phyloP scores from a whole-genome alignment of 2,329 filamentous ascomycete genomes.

The Aspergillus fumigatiaffinis region DNA sequence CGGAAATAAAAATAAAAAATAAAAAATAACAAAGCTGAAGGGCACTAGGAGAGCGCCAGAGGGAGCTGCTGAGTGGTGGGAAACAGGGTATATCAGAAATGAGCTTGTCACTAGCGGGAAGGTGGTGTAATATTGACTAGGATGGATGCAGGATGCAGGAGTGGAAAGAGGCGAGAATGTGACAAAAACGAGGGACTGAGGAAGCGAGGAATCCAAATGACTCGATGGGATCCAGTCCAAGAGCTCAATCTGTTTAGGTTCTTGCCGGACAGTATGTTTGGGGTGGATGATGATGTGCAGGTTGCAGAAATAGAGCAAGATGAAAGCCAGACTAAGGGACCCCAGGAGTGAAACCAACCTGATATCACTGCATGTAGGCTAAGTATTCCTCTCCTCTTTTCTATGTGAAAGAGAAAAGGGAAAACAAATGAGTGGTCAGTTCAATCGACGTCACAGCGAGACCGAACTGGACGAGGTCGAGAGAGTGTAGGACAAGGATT shows the following conservation, averaged over 20 bases:
- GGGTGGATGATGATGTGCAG: conserved; percentile 19
- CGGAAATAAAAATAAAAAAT: conserved; percentile 11
- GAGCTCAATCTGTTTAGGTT: conserved; percentile 1
- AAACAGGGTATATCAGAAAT: conserved; percentile 23
- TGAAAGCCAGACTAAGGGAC: conserved; percentile 4
- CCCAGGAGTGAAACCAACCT: background rate
- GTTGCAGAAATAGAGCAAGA: conserved; percentile 9
- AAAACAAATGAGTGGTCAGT: background rate
- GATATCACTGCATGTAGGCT: conserved; percentile 2
- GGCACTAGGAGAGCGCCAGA: conserved; percentile 13
- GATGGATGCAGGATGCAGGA: conserved; percentile 35
- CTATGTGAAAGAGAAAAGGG: background rate
- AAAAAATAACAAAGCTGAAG: conserved; percentile 11
- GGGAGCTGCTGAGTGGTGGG: conserved; percentile 18
- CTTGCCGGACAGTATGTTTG: background rate
- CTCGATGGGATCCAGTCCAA: conserved; percentile 11
- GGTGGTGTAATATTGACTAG: conserved; percentile 37
- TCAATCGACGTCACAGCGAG: background rate
- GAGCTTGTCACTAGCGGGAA: conserved; percentile 35
- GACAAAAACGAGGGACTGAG: conserved; percentile 12
- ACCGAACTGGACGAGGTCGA: background rate
- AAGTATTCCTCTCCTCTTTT: background rate
- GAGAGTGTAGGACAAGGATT: background rate
- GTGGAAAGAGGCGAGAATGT: conserved; percentile 20
- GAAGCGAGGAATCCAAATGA: conserved; percentile 11